These are phyloP conservation scores for Pyronema omphalodes DNA, from an alignment of 495 filamentous ascomycete species.

Conservation along the genomic window DNA sequence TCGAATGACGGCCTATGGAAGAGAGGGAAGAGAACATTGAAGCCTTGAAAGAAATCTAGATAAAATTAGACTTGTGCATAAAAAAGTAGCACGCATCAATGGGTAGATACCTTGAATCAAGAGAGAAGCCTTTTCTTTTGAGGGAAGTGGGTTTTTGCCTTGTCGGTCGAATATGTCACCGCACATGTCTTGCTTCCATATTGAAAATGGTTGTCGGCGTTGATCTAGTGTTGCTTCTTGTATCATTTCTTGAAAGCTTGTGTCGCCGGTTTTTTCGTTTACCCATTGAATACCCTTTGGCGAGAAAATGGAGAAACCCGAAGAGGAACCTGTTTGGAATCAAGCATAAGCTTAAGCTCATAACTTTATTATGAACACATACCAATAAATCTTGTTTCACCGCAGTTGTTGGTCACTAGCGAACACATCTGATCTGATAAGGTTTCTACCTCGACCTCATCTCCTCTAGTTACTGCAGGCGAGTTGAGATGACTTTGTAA, in stretches of 20 bases:
- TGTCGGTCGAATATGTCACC: conserved; percentile 75
- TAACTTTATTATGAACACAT: conserved; percentile 19
- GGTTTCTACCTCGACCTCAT: conserved; percentile 62
- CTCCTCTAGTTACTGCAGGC: conserved; percentile 16
- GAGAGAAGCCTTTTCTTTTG: conserved; percentile 62
- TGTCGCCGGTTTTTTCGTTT: conserved; percentile 91
- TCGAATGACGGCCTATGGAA: conserved; percentile 98
- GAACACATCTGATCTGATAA: conserved; percentile 99
- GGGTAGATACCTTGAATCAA: conserved; percentile 39
- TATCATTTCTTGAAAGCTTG: conserved; percentile 91
- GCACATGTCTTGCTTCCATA: conserved; percentile 93
- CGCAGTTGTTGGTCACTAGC: conserved; percentile 89
- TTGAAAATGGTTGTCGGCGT: conserved; percentile 43
- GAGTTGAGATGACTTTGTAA: conserved; percentile 21
- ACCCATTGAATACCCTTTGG: conserved; percentile 98
- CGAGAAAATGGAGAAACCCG: conserved; percentile 95
- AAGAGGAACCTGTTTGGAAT: conserved; percentile 57
- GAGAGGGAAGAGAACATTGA: conserved; percentile 95
- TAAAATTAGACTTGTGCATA: neutral
- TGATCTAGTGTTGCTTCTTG: conserved; percentile 44
- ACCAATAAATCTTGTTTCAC: conserved; percentile 95
- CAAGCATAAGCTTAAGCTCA: conserved; percentile 12
- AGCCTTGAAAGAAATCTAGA: conserved; percentile 82
- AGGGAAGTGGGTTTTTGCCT: conserved; percentile 64
- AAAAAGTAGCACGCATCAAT: neutral